A percentile compares a stretch with the other conserved stretches of the same genome.
Evolutionary conservation across 345 rosid species (phyloP).

Genomic region (Erysimum cheiranthoides): DNA sequence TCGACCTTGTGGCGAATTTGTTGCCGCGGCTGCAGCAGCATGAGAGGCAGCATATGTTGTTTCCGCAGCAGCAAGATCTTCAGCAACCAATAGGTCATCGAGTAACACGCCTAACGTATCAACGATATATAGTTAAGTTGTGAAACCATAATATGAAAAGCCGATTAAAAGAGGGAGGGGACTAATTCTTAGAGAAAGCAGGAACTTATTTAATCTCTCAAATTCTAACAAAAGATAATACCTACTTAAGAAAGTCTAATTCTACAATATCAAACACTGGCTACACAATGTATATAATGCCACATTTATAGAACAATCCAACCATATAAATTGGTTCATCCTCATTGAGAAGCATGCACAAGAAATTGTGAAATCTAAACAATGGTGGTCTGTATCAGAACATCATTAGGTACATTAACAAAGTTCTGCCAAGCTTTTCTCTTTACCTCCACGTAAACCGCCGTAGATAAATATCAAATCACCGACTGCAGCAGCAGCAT

Average conservation of each 20-base stretch:
- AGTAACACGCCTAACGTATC: constrained; percentile 75
- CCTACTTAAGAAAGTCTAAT: constrained; percentile 9
- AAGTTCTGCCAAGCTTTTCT: constrained; percentile 8
- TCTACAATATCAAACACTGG: constrained; percentile 20
- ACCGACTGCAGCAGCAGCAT: constrained; percentile 95
- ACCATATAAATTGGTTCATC: constrained; percentile 2
- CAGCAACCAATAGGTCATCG: constrained; percentile 94
- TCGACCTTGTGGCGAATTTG: constrained; percentile 58
- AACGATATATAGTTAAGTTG: constrained; percentile 28
- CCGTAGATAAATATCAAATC: constrained; percentile 89
- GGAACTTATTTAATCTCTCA: background rate
- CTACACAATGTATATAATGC: constrained; percentile 6
- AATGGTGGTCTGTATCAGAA: constrained; percentile 26
- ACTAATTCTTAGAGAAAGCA: background rate
- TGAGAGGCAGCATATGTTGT: constrained; percentile 84
- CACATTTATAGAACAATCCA: constrained; percentile 12
- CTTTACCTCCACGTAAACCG: constrained; percentile 91
- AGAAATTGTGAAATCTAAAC: constrained; percentile 19
- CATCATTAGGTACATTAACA: constrained; percentile 24
- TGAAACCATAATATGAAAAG: constrained; percentile 23
- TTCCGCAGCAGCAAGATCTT: constrained; percentile 89
- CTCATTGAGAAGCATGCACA: constrained; percentile 26
- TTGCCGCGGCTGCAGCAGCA: constrained; percentile 88
- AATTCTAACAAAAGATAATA: background rate
- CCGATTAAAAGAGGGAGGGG: constrained; percentile 11